Percentiles rank a stretch among this genome's conserved stretches.
These are phyloP conservation scores for Fusarium aywerte DNA, from an alignment of 2,329 filamentous ascomycete species.

Conservation along the genomic window DNA sequence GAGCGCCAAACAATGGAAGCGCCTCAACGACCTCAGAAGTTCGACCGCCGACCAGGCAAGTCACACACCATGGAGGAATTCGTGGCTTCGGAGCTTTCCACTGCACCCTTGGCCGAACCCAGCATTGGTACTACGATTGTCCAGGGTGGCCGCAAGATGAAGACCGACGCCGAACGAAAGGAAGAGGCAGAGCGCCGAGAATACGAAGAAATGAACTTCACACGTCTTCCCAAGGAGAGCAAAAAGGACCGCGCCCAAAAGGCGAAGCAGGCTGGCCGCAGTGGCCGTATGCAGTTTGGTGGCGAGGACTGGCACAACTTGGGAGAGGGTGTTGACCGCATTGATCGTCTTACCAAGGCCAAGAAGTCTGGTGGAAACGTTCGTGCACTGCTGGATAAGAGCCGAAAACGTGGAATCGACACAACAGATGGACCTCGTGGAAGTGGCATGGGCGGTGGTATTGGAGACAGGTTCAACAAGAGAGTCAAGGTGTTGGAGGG, in stretches of 20 bases:
- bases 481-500: conserved; percentile 67
- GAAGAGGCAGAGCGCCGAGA: conserved; percentile 81
- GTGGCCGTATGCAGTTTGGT: conserved; percentile 75
- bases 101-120: conserved; percentile 83
- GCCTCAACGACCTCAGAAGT: conserved; percentile 68
- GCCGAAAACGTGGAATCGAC: conserved; percentile 81
- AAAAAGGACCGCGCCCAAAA: conserved; percentile 86
- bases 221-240: conserved; percentile 83
- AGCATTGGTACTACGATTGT: conserved; percentile 93
- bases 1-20: conserved; percentile 86
- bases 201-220: conserved; percentile 94
- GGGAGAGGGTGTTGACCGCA: conserved; percentile 86
- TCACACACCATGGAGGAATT: conserved; percentile 94
- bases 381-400: conserved; percentile 78
- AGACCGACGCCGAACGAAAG: conserved; percentile 79
- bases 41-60: conserved; percentile 71
- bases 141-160: conserved; percentile 79
- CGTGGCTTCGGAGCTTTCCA: conserved; percentile 83
- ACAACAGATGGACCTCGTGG: conserved; percentile 74
- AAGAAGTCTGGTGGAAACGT: conserved; percentile 69
- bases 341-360: conserved; percentile 81
- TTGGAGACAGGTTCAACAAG: conserved; percentile 81
- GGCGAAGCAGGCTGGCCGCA: conserved; percentile 61
- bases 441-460: conserved; percentile 67
- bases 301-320: conserved; percentile 94